These are phyloP conservation scores for Penicillium sp. DNA, from an alignment of 2,329 filamentous ascomycete species.

Conservation along the genomic window DNA sequence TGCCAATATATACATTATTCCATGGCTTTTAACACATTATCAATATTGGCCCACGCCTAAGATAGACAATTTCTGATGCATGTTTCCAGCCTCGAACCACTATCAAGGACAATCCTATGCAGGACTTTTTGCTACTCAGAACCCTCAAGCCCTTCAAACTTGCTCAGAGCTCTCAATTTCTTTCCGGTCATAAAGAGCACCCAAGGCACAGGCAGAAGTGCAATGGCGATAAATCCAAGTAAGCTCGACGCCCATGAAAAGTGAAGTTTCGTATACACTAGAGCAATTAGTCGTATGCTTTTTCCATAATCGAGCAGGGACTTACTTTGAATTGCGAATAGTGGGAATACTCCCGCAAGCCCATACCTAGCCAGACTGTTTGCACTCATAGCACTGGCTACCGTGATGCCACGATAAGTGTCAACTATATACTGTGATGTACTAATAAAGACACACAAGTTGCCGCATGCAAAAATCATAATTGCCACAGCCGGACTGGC, in stretches of 20 bases:
- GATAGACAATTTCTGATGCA: not conserved
- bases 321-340: constrained; percentile 23
- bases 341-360: constrained; percentile 17
- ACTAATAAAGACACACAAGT: constrained; percentile 20
- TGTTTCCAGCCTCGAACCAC: not conserved
- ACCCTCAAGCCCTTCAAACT: constrained; percentile 7
- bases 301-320: not conserved
- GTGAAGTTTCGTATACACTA: constrained; percentile 62
- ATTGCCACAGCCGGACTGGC: constrained; percentile 15
- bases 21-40: too few relatives aligned
- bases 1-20: too few relatives aligned
- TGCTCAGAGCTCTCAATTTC: constrained; percentile 14
- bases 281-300: not conserved
- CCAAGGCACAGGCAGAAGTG: constrained; percentile 46
- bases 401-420: constrained; percentile 16
- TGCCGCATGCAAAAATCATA: constrained; percentile 20
- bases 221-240: constrained; percentile 53
- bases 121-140: not conserved
- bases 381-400: constrained; percentile 22
- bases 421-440: constrained; percentile 19
- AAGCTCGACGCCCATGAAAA: constrained; percentile 62
- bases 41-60: too few relatives aligned
- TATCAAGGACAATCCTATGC: not conserved
- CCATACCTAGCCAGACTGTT: constrained; percentile 21
- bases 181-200: constrained; percentile 50